phyloP scores from a whole-genome alignment of 1,284 basidiomycete species.

The Leucoagaricus sp. region DNA sequence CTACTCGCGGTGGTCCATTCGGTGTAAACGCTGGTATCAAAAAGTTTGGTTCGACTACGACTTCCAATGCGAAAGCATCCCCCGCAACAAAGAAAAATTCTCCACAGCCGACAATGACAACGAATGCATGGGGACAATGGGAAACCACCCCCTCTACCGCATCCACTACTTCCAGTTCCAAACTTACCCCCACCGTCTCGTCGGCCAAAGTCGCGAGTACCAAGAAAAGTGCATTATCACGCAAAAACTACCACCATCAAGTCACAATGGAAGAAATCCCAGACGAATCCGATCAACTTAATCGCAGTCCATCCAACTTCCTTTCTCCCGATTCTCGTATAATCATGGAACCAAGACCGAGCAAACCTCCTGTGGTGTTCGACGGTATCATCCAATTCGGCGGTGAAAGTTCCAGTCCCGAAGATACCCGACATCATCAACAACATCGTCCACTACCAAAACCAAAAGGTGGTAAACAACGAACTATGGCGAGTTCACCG shows the following conservation, averaged over 20 bases:
- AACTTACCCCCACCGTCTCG: not conserved
- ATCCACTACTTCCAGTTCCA: not conserved
- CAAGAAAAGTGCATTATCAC: not conserved
- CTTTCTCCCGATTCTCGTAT: constrained; percentile 11
- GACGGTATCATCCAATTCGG: constrained; percentile 10
- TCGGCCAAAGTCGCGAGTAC: not conserved
- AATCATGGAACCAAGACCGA: constrained; percentile 17
- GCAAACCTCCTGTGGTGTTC: constrained; percentile 8
- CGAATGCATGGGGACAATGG: constrained; percentile 1
- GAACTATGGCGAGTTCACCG: not conserved
- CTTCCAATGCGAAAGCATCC: not conserved
- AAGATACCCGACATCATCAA: not conserved
- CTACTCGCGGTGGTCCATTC: not conserved
- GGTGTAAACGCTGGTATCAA: not conserved
- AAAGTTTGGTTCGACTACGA: constrained; percentile 4
- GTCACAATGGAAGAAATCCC: constrained; percentile 19
- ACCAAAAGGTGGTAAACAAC: not conserved
- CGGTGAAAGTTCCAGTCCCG: not conserved
- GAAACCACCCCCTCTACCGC: not conserved
- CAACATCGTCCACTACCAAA: not conserved
- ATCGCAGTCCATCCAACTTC: constrained; percentile 12
- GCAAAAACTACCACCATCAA: constrained; percentile 3
- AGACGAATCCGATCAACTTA: constrained; percentile 14
- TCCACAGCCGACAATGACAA: not conserved
- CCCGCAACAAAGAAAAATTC: not conserved